Evolutionary conservation across 768 basidiomycete genomes (phyloP).

Genomic region (Mycena alexandri): DNA sequence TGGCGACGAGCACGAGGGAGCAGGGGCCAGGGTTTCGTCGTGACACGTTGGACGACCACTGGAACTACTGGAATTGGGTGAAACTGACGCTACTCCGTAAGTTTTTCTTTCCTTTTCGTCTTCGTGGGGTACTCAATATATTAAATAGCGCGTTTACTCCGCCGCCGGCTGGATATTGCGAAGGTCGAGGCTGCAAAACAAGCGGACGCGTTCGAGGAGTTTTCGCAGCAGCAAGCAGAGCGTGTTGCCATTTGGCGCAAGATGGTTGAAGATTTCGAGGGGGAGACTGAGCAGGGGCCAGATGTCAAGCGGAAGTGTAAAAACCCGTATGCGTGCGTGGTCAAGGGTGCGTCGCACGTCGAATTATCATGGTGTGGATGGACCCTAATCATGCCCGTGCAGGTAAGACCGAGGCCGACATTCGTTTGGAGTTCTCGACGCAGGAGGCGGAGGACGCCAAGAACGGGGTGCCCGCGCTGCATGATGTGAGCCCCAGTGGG

Average conservation of each 20-base stretch:
- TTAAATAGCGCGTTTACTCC: no score
- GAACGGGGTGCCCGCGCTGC: slow-evolving; percentile 22
- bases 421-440: slow-evolving; percentile 13
- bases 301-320: slow-evolving; percentile 8
- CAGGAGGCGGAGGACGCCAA: slow-evolving; percentile 24
- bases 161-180: no score
- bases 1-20: neutral
- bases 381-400: neutral
- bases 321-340: no score
- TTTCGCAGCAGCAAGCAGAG: slow-evolving; percentile 13
- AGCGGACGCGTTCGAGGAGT: neutral
- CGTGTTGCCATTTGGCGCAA: slow-evolving; percentile 5
- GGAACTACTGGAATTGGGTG: slow-evolving; percentile 48
- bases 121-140: no score
- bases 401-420: slow-evolving; percentile 30
- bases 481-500: slow-evolving; percentile 30
- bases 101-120: slow-evolving; percentile 1
- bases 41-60: neutral
- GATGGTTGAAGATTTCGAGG: slow-evolving; percentile 16
- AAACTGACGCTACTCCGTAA: slow-evolving; percentile 46
- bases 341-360: no score
- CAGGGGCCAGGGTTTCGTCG: neutral
- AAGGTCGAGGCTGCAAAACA: no score
- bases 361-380: neutral
- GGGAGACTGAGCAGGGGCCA: slow-evolving; percentile 10